Conservation (phyloP, 2,329 filamentous ascomycete genomes). For the Fusarium sp. region DNA sequence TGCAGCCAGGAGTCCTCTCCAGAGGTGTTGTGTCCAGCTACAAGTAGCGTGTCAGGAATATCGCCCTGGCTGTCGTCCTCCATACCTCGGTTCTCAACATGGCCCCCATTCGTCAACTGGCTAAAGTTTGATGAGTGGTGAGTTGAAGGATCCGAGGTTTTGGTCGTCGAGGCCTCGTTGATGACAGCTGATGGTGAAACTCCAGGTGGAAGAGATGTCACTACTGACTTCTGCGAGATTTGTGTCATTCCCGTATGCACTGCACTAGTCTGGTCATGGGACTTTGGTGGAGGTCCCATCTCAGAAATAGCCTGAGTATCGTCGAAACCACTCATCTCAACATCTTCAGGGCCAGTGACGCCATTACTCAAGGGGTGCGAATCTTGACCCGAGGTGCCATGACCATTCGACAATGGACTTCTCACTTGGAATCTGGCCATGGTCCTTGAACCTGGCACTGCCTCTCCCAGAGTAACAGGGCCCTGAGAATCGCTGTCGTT, state of each 20-base stretch:
- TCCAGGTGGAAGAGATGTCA: slow-evolving; percentile 69
- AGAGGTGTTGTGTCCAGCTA: slow-evolving; percentile 61
- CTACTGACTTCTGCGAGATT: slow-evolving; percentile 73
- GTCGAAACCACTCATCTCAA: slow-evolving; percentile 71
- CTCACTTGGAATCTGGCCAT: slow-evolving; percentile 67
- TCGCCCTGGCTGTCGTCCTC: slow-evolving; percentile 54
- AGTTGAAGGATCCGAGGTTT: slow-evolving; percentile 79
- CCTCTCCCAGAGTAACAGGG: slow-evolving; percentile 73
- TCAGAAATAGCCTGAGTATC: slow-evolving; percentile 62
- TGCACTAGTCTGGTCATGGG: slow-evolving; percentile 54
- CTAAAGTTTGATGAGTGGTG: slow-evolving; percentile 74
- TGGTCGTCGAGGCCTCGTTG: slow-evolving; percentile 95
- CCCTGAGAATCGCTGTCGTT: slow-evolving; percentile 68
- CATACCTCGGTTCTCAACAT: slow-evolving; percentile 58
- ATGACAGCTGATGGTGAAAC: slow-evolving; percentile 70
- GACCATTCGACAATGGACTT: slow-evolving; percentile 71
- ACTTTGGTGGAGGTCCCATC: slow-evolving; percentile 63
- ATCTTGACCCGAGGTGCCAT: slow-evolving; percentile 54
- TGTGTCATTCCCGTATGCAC: slow-evolving; percentile 65
- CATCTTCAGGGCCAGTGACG: slow-evolving; percentile 61
- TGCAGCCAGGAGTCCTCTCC: slow-evolving; percentile 69
- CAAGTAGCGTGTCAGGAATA: slow-evolving; percentile 67
- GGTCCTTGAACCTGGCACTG: slow-evolving; percentile 67
- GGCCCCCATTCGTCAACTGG: slow-evolving; percentile 77
- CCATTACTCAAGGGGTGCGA: slow-evolving; percentile 67